These are phyloP conservation scores for Phytophthora megakarya DNA, from an alignment of 352 stramenopile species.

Conservation along the genomic window DNA sequence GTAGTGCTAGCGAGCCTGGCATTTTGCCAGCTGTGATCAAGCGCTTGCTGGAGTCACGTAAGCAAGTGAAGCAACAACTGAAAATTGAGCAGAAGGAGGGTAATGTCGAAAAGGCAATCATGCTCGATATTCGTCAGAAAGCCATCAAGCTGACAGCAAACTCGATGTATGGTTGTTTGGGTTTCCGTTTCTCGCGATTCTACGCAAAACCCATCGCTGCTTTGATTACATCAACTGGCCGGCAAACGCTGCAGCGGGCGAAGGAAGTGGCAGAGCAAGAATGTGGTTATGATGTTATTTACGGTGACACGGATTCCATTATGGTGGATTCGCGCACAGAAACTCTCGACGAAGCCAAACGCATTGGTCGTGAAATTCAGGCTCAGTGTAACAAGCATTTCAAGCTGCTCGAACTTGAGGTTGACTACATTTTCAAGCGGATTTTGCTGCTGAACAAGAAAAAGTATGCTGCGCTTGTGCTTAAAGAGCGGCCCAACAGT, in stretches of 20 bases:
- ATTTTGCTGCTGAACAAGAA: constrained; percentile 99
- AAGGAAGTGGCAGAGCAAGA: constrained; percentile 97
- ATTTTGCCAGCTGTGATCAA: constrained; percentile 98
- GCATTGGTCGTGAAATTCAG: constrained; percentile 96
- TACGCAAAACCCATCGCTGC: constrained; percentile 99
- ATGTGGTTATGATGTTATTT: constrained; percentile 99
- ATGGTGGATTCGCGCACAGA: constrained; percentile 98
- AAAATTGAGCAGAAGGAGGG: constrained; percentile 93
- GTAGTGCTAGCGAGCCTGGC: constrained; percentile 78
- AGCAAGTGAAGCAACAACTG: constrained; percentile 97
- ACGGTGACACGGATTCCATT: constrained; percentile 99
- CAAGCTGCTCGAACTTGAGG: constrained; percentile 98
- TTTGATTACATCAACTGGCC: constrained; percentile 98
- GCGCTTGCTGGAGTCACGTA: constrained; percentile 96
- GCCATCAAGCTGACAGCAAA: constrained; percentile 99
- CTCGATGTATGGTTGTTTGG: constrained; percentile 99
- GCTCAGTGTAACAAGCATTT: constrained; percentile 99
- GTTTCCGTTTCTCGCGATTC: constrained; percentile 98
- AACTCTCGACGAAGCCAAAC: constrained; percentile 92
- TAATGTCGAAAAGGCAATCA: constrained; percentile 80
- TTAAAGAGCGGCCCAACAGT: constrained; percentile 81
- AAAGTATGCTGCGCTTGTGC: constrained; percentile 98
- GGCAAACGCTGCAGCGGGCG: constrained; percentile 97
- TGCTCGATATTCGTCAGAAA: constrained; percentile 99
- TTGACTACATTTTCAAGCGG: constrained; percentile 99